phyloP scores from a whole-genome alignment of 1,284 basidiomycete genomes.

The Sanguinoderma infundibulare region DNA sequence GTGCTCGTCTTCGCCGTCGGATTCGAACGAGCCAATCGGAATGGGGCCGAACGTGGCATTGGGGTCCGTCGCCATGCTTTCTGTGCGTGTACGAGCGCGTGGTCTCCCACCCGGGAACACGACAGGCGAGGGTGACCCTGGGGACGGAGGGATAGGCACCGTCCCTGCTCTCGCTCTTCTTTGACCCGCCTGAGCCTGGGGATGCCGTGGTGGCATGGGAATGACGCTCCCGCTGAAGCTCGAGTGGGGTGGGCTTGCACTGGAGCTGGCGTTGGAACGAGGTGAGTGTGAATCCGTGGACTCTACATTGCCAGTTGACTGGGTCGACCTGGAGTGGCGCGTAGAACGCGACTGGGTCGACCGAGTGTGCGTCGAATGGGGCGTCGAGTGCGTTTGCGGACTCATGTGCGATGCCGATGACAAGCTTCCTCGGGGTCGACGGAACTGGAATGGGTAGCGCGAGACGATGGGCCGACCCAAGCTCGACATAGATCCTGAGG shows the following conservation, averaged over 20 bases:
- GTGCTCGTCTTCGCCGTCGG: constrained; percentile 43
- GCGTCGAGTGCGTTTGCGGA: constrained; percentile 44
- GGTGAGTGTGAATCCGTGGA: constrained; percentile 62
- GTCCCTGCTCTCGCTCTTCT: constrained; percentile 55
- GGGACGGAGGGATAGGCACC: constrained; percentile 48
- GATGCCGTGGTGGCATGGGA: constrained; percentile 76
- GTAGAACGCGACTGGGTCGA: constrained; percentile 49
- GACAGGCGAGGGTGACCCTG: constrained; percentile 51
- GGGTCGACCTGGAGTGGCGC: constrained; percentile 49
- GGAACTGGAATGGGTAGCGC: constrained; percentile 73
- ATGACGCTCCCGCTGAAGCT: constrained; percentile 47
- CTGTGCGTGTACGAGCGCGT: constrained; percentile 46
- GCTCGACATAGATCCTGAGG: constrained; percentile 78
- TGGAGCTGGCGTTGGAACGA: constrained; percentile 32
- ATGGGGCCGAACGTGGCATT: constrained; percentile 40
- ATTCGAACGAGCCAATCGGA: constrained; percentile 39
- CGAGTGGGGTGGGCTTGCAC: constrained; percentile 38
- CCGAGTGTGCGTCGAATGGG: constrained; percentile 42
- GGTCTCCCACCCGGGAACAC: constrained; percentile 42
- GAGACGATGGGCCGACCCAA: constrained; percentile 75
- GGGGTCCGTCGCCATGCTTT: constrained; percentile 45
- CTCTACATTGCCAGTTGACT: constrained; percentile 62
- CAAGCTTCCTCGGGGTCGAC: constrained; percentile 50
- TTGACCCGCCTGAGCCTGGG: constrained; percentile 40
- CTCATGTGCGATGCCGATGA: constrained; percentile 42